Percentiles rank a stretch among this genome's conserved stretches.
phyloP scores from a whole-genome alignment of 2,329 filamentous ascomycete species.

The Orbilia oligospora region DNA sequence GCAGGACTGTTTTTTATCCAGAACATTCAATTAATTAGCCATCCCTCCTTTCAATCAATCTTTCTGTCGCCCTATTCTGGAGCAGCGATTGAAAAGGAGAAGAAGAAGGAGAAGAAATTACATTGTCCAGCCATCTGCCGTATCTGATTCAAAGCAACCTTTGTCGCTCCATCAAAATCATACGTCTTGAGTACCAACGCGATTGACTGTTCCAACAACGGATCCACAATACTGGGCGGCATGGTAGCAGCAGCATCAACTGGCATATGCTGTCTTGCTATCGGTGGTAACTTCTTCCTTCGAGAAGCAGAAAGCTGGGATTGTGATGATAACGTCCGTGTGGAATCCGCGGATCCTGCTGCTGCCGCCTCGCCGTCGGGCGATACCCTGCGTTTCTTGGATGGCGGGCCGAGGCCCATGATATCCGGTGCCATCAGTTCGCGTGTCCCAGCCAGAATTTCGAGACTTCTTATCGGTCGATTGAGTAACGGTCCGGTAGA shows the following conservation, averaged over 20 bases:
- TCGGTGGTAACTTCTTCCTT: conserved; percentile 48
- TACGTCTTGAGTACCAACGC: conserved; percentile 52
- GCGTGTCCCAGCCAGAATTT: conserved; percentile 36
- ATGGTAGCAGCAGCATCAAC: conserved; percentile 45
- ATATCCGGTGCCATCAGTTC: conserved; percentile 55
- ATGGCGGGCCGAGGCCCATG: conserved; percentile 55
- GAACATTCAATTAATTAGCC: not conserved
- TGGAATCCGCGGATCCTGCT: conserved; percentile 12
- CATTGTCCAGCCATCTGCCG: conserved; percentile 47
- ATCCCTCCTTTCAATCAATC: too few species aligned
- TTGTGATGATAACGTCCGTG: conserved; percentile 10
- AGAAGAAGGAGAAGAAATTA: conserved; percentile 12
- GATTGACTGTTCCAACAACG: conserved; percentile 54
- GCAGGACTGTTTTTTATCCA: conserved; percentile 28
- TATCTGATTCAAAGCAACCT: conserved; percentile 42
- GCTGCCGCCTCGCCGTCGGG: conserved; percentile 45
- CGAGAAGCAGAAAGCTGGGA: not conserved
- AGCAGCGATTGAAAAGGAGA: not conserved
- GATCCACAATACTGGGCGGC: conserved; percentile 46
- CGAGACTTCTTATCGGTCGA: not conserved
- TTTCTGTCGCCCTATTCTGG: too few species aligned
- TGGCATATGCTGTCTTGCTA: conserved; percentile 47
- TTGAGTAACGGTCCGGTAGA: not conserved
- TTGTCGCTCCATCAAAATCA: conserved; percentile 49
- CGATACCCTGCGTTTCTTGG: conserved; percentile 57